phyloP scores from a whole-genome alignment of 345 rosid species.

The Salix koriyanagi region DNA sequence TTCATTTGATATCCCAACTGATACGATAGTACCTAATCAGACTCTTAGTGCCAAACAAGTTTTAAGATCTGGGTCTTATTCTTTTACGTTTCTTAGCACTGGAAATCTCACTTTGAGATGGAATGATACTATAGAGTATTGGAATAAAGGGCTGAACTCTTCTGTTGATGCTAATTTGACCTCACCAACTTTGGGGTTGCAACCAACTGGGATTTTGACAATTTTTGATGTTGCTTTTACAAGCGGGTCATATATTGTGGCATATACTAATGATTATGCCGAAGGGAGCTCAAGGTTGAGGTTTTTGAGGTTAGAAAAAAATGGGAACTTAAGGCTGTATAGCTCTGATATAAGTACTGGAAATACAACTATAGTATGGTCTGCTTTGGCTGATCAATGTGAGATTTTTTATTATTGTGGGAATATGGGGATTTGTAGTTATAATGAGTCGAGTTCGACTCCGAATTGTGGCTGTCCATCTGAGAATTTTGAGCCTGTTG shows the following conservation, averaged over 20 bases:
- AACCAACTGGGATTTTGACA: constrained; percentile 38
- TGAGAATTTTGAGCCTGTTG: constrained; percentile 51
- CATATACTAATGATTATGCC: constrained; percentile 53
- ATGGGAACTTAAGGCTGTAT: constrained; percentile 64
- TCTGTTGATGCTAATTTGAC: constrained; percentile 36
- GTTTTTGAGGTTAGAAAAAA: constrained; percentile 49
- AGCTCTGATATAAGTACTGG: constrained; percentile 37
- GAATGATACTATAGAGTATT: constrained; percentile 43
- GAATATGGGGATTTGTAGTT: constrained; percentile 56
- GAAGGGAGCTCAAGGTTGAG: constrained; percentile 48
- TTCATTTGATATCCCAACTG: constrained; percentile 47
- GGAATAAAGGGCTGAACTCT: constrained; percentile 47
- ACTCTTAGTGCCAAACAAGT: constrained; percentile 22
- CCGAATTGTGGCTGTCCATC: constrained; percentile 65
- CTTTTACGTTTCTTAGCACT: constrained; percentile 30
- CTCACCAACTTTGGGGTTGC: constrained; percentile 45
- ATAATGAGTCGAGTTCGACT: constrained; percentile 24
- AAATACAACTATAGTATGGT: constrained; percentile 33
- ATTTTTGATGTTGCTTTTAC: constrained; percentile 35
- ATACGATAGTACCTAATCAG: constrained; percentile 50
- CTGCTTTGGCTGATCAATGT: constrained; percentile 62
- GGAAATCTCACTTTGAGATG: constrained; percentile 54
- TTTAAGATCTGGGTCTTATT: constrained; percentile 44
- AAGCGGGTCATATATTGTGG: constrained; percentile 17
- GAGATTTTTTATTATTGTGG: constrained; percentile 64